A percentile compares a stretch with the other conserved stretches of the same genome.
These are phyloP conservation scores for Mortierella sp. DNA, from an alignment of 371 early-diverging fungal species.

Conservation along the genomic window DNA sequence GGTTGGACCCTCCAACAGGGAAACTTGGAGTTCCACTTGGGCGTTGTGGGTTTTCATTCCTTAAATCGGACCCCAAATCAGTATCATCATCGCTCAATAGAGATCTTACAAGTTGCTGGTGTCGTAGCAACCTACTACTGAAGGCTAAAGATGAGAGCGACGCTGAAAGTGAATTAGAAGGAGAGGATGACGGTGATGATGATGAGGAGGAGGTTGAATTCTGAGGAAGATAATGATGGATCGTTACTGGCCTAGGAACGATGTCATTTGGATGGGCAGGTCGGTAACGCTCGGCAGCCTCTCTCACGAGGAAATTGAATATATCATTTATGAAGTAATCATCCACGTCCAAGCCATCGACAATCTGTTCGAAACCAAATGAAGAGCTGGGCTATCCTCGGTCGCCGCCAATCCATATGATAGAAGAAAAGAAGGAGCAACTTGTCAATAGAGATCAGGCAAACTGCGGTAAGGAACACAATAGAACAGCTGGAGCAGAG, in stretches of 20 bases:
- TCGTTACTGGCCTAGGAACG: constrained; percentile 6
- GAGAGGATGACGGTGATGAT: constrained; percentile 5
- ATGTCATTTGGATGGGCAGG: constrained; percentile 5
- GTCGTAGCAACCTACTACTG: background rate
- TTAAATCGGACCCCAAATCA: background rate
- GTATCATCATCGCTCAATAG: background rate
- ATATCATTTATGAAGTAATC: constrained; percentile 19
- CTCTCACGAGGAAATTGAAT: constrained; percentile 21
- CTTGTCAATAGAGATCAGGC: background rate
- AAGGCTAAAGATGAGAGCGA: constrained; percentile 18
- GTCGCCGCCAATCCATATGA: background rate
- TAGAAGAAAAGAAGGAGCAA: background rate
- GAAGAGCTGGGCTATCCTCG: constrained; percentile 10
- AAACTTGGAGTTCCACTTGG: background rate
- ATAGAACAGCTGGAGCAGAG: background rate
- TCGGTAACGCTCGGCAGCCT: constrained; percentile 17
- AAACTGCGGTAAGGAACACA: background rate
- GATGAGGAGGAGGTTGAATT: background rate
- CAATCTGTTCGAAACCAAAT: constrained; percentile 29
- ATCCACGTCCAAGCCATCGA: constrained; percentile 19
- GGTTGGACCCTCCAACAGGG: background rate
- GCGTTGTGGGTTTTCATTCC: background rate
- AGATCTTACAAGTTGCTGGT: background rate
- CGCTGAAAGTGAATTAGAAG: constrained; percentile 6
- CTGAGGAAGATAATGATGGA: constrained; percentile 6